Percentiles rank a stretch among this genome's conserved stretches.
phyloP scores from a whole-genome alignment of 192 early-diverging fungal genomes.

The Umbelopsis isabellina region DNA sequence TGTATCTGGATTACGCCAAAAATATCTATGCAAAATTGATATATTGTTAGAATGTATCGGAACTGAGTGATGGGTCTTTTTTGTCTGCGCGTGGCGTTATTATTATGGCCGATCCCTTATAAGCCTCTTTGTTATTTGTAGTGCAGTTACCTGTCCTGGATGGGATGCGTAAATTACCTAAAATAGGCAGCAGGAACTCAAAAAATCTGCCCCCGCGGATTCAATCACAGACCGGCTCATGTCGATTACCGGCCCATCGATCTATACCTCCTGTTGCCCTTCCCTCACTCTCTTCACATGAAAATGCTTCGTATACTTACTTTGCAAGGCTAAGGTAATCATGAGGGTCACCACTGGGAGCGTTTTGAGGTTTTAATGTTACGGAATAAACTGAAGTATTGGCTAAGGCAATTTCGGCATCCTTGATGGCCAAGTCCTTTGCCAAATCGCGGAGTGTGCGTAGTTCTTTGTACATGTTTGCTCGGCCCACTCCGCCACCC shows the following conservation, averaged over 20 bases:
- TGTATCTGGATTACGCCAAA: constrained; percentile 51
- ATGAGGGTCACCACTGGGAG: constrained; percentile 4
- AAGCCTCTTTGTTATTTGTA: too few relatives aligned
- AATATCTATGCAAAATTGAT: constrained; percentile 38
- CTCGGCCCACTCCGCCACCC: background rate
- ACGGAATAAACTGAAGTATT: constrained; percentile 13
- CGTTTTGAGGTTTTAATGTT: background rate
- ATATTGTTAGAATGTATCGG: background rate
- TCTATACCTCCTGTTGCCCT: background rate
- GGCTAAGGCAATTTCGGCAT: background rate
- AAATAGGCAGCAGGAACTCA: background rate
- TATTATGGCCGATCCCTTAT: too few relatives aligned
- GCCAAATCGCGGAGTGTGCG: background rate
- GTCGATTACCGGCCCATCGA: background rate
- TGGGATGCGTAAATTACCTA: background rate
- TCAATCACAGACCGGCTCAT: background rate
- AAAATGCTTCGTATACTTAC: background rate
- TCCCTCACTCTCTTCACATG: background rate
- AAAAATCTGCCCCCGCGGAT: background rate
- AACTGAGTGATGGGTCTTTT: background rate
- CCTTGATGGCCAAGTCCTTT: background rate
- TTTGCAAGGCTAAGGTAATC: constrained; percentile 20
- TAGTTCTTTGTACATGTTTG: background rate
- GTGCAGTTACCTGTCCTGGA: too few relatives aligned
- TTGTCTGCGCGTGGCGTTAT: too few relatives aligned